Evolutionary conservation across 169 alveolate genomes (phyloP), one percentile per base, ranked within the genome.

Genomic region (Cyclospora cayetanensis): DNA sequence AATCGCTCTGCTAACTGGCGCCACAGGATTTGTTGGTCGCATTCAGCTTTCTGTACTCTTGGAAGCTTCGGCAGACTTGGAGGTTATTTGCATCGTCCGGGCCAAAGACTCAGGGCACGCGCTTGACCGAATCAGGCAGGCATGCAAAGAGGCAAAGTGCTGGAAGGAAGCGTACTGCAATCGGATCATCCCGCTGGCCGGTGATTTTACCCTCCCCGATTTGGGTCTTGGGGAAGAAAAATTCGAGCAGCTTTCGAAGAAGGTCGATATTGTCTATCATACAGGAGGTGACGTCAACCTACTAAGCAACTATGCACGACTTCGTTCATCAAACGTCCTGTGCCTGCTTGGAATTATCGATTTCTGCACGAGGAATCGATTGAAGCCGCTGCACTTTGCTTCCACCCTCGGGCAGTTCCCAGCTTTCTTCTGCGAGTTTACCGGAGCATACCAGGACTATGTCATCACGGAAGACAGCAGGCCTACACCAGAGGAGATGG

Each of bases 201-300:
- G 96, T 3, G 95, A 94, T 52, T 94, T 94, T 80, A 94, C 94
- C 35, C 91, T 83, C 31, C 94, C 92, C 20, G 63, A 77, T 31
- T 77, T 94, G 43, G 96, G 96, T 18, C 80, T 94, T 37, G 83
- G 93, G n/a, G 84, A 77, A 37, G 94, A 94, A 43, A 89, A 90
- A 35, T 91, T 90, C 77, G 72, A 91, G n/a, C 93, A 93, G 55
- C 91, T 93, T 20, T 90, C 94, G 60, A 65, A 53, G 37, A 80
- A 42, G 27, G 90, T 94, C 20, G 96, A 94, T 63, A 89, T 94
- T n/a, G 96, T 94, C 31, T 93, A 93, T 66, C 96, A 94, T 90
- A 94, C 95, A 4, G 96, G 96, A 20, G 96, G 96, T 18, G 96
- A 94, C 86, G 96, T 94, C 22, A 94, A 93, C 72, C 87, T 94